phyloP scores from a whole-genome alignment of 345 rosid species.

The Microthlaspi erraticum region DNA sequence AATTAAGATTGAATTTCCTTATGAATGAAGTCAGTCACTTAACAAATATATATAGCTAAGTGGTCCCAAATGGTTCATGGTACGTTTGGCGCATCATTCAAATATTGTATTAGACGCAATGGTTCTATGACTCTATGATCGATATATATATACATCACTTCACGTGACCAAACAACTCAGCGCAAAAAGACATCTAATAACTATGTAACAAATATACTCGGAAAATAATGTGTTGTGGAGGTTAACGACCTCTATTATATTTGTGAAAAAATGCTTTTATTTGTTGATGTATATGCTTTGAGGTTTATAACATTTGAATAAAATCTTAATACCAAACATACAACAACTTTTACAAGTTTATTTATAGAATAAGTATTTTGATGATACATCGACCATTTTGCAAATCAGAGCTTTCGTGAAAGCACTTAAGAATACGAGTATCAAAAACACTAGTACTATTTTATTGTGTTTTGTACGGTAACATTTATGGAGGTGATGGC shows the following conservation, averaged over 20 bases:
- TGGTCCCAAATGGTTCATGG: slow-evolving; percentile 29
- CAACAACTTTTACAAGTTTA: slow-evolving; percentile 7
- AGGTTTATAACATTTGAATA: too few species aligned
- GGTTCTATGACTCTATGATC: not conserved
- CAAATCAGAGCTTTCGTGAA: not conserved
- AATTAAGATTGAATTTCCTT: slow-evolving; percentile 19
- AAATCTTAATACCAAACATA: too few species aligned
- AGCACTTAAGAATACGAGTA: slow-evolving; percentile 16
- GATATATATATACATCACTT: not conserved
- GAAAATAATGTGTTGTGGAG: too few species aligned
- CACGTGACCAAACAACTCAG: not conserved
- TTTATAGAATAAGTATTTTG: not conserved
- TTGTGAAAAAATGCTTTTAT: too few species aligned
- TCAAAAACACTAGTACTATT: not conserved
- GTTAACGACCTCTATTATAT: too few species aligned
- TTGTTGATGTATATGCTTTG: too few species aligned
- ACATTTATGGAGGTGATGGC: not conserved
- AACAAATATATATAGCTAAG: slow-evolving; percentile 22
- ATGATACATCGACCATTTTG: slow-evolving; percentile 10
- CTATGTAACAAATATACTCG: not conserved
- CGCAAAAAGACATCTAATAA: not conserved
- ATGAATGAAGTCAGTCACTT: slow-evolving; percentile 17
- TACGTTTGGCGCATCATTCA: slow-evolving; percentile 15
- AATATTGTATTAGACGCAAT: slow-evolving; percentile 12
- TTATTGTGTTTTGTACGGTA: slow-evolving; percentile 20